Conservation (phyloP, 2,329 filamentous ascomycete species). For the Onygenales sp. region DNA sequence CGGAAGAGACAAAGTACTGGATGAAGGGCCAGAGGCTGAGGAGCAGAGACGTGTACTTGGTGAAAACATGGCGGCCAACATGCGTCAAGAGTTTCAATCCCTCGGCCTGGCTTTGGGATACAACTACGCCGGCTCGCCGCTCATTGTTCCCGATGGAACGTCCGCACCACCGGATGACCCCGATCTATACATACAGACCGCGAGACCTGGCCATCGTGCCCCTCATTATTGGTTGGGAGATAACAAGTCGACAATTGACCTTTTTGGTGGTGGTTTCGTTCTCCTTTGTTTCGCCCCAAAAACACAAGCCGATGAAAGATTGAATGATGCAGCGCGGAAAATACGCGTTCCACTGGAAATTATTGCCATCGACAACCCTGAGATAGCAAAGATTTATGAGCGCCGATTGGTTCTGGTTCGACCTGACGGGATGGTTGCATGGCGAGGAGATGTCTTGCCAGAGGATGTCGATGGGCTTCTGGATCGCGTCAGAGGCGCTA, state of each 20-base stretch:
- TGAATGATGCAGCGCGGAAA: conserved; percentile 3
- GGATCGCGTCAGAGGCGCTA: no score
- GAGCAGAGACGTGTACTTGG: background rate
- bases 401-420: conserved; percentile 16
- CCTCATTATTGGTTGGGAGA: conserved; percentile 19
- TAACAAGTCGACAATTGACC: conserved; percentile 13
- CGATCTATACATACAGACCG: conserved; percentile 13
- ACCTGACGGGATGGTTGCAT: conserved; percentile 19
- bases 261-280: conserved; percentile 10
- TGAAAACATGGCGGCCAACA: conserved; percentile 4
- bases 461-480: no score
- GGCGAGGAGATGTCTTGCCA: conserved; percentile 6
- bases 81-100: no score
- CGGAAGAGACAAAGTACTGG: background rate
- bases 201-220: conserved; percentile 17
- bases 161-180: conserved; percentile 7
- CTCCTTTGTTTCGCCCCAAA: conserved; percentile 3
- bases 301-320: background rate
- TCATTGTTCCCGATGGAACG: conserved; percentile 5
- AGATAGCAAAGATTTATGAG: conserved; percentile 12
- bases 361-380: conserved; percentile 13
- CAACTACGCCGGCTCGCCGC: conserved; percentile 8
- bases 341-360: conserved; percentile 11
- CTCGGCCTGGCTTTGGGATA: conserved; percentile 11
- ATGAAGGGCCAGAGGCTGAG: background rate